phyloP scores from a whole-genome alignment of 1,284 basidiomycete genomes.

The Earliella scabrosa region DNA sequence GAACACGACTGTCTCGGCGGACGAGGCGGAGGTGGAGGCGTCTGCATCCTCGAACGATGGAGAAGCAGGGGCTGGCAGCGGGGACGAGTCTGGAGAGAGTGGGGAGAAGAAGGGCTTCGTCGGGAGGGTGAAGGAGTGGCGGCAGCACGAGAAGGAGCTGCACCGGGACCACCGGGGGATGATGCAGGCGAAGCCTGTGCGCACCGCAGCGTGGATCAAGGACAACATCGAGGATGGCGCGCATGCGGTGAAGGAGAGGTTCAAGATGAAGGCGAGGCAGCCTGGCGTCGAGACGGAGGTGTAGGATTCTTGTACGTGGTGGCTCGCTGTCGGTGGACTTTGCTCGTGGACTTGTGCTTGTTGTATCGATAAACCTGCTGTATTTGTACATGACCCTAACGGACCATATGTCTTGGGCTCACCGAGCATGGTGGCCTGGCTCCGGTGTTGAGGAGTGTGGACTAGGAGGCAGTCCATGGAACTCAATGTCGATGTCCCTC shows the following conservation, averaged over 20 bases:
- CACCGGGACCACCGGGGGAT: constrained; percentile 52
- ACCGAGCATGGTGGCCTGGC: too few species aligned
- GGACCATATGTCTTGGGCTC: too few species aligned
- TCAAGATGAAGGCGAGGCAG: constrained; percentile 38
- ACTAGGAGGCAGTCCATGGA: too few species aligned
- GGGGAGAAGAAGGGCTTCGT: constrained; percentile 37
- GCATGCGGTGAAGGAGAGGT: constrained; percentile 37
- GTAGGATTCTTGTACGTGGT: constrained; percentile 11
- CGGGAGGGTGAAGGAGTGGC: constrained; percentile 38
- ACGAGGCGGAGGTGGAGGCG: constrained; percentile 48
- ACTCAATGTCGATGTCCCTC: too few species aligned
- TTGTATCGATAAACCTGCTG: background rate
- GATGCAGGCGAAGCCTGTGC: constrained; percentile 53
- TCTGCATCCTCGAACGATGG: constrained; percentile 36
- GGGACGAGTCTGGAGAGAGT: constrained; percentile 32
- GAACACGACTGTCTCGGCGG: constrained; percentile 37
- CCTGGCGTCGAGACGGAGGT: constrained; percentile 43
- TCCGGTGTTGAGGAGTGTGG: too few species aligned
- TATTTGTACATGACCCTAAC: background rate
- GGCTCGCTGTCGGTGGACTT: too few species aligned
- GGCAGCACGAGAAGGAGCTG: constrained; percentile 47
- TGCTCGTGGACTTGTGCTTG: background rate
- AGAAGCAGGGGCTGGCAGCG: constrained; percentile 38
- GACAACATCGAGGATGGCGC: constrained; percentile 40
- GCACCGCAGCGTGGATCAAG: constrained; percentile 57